These are phyloP conservation scores for Pterula multifida DNA, from an alignment of 1,284 basidiomycete species.

Conservation along the genomic window DNA sequence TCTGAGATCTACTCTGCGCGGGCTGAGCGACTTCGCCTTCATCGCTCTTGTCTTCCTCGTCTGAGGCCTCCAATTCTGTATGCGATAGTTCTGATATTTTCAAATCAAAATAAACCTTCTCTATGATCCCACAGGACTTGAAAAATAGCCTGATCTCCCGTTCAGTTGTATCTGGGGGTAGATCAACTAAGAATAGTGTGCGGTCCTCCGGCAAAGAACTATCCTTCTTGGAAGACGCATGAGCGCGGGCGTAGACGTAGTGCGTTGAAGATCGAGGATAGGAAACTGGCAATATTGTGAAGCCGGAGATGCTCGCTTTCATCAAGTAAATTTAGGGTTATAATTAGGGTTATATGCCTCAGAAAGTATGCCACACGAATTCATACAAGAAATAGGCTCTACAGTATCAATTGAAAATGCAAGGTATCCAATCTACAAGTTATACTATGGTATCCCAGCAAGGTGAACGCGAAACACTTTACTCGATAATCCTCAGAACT, in stretches of 20 bases:
- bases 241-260: slow-evolving; percentile 48
- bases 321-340: slow-evolving; percentile 1
- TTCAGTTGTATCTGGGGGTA: slow-evolving; percentile 77
- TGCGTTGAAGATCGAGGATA: slow-evolving; percentile 46
- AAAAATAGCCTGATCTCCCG: slow-evolving; percentile 66
- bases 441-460: slow-evolving; percentile 9
- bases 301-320: slow-evolving; percentile 24
- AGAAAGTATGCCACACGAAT: background rate
- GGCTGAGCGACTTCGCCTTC: slow-evolving; percentile 16
- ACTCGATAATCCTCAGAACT: slow-evolving; percentile 40
- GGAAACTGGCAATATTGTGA: slow-evolving; percentile 44
- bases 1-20: slow-evolving; percentile 25
- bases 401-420: background rate
- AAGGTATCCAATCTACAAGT: slow-evolving; percentile 10
- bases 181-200: slow-evolving; percentile 77
- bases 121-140: slow-evolving; percentile 63
- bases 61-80: slow-evolving; percentile 19
- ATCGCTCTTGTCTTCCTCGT: slow-evolving; percentile 25
- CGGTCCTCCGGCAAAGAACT: slow-evolving; percentile 47
- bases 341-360: background rate
- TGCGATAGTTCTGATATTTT: slow-evolving; percentile 15
- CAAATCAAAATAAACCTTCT: slow-evolving; percentile 55
- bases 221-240: slow-evolving; percentile 32
- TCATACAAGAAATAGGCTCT: too few relatives aligned
- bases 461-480: slow-evolving; percentile 6